Base-by-base conservation (phyloP, 2,329 filamentous ascomycete genomes). In the Xylariaceae sp. region DNA sequence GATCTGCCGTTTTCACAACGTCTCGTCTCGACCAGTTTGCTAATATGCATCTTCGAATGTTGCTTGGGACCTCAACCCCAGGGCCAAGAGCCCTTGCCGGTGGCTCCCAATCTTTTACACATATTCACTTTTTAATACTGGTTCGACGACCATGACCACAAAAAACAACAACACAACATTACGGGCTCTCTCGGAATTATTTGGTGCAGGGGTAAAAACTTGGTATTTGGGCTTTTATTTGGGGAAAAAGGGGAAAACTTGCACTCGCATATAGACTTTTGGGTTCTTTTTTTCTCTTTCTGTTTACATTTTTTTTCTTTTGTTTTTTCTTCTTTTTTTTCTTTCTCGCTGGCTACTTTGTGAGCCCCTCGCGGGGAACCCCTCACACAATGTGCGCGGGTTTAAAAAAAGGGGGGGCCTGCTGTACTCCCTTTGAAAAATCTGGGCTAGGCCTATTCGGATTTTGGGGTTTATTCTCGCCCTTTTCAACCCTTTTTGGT, bases 191-290 rank as follows among this genome's bases (percentile, higher is more conserved):
- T 64, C 61, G 60, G 65, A 59, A 53, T 42, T 67, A 42, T 67
- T 37, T 53, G 67, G 66, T 61, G 62, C 63, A 68, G 70, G 54
- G 50, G 47, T 49, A 71, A 70, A 72, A 69, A 64, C 60, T 51
- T 59, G 69, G 70, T 56, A 64, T 44, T 30, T 30, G 23, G 70
- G 68, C 61, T 66, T 30, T 30, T 30, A 30, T 30, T 30, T 10
- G 37, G 57, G 68, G 70, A 64, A 72, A 72, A 72, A 70, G 64
- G 68, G 66, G 23, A 5, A 30, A 30, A 30, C 23, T 30, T 44
- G 52, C 17, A 53, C 53, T 66, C 66, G 70, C 71, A 72, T 73
- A 73, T 73, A 73, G 71, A 73, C 67, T 68, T 62, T 67, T 49
- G 64, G 65, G 56, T 63, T 67, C 56, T 50, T 42, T 58, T 18